phyloP scores from a whole-genome alignment of 106 monocot species.

The Allium sativum region DNA sequence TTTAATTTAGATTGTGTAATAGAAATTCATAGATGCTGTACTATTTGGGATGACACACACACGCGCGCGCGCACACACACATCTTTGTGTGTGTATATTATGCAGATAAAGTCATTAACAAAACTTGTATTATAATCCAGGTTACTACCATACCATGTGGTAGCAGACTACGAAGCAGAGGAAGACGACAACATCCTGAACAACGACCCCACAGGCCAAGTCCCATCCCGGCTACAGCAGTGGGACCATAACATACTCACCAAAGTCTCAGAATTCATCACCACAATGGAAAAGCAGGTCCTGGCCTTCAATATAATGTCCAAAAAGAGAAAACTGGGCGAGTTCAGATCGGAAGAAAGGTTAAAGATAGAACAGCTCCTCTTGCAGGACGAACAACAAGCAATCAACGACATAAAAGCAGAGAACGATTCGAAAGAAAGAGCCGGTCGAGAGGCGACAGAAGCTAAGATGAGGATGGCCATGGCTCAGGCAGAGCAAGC shows the following conservation, averaged over 20 bases:
- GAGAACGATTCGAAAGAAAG: conserved; percentile 64
- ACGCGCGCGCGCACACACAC: too few species aligned
- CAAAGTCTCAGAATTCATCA: conserved; percentile 65
- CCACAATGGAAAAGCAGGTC: conserved; percentile 84
- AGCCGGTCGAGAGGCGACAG: conserved; percentile 42
- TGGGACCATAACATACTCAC: conserved; percentile 77
- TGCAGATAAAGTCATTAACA: too few species aligned
- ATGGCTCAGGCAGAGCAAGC: conserved; percentile 60
- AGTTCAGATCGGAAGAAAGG: conserved; percentile 81
- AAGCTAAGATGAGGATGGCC: conserved; percentile 58
- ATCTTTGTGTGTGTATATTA: too few species aligned
- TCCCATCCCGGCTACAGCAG: conserved; percentile 59
- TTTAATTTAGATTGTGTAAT: too few species aligned
- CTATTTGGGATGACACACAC: too few species aligned
- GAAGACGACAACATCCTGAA: conserved; percentile 80
- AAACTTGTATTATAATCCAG: conserved; percentile 17
- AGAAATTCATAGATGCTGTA: too few species aligned
- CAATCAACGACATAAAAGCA: conserved; percentile 31
- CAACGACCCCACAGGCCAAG: conserved; percentile 58
- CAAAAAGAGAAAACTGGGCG: conserved; percentile 51
- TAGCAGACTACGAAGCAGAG: conserved; percentile 81
- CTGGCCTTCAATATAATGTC: conserved; percentile 91
- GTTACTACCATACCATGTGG: conserved; percentile 77
- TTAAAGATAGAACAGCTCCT: conserved; percentile 79
- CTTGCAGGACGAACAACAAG: conserved; percentile 57